Conservation (phyloP, 371 early-diverging fungal genomes). For the Circinella umbellata region DNA sequence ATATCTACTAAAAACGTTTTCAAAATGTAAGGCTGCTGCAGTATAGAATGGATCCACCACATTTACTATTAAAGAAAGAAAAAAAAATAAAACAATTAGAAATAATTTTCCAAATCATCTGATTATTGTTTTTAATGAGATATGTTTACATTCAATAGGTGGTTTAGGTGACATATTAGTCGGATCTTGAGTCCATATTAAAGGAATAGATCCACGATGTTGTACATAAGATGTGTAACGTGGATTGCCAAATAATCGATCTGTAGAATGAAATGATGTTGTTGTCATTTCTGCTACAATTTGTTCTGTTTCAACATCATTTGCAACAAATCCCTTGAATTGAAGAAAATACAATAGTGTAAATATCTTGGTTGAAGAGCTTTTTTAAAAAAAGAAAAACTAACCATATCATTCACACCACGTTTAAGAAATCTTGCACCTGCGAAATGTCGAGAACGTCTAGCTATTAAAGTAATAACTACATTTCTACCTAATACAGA, state of each 20-base stretch:
- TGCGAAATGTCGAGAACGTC: constrained; percentile 93
- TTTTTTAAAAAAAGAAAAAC: background rate
- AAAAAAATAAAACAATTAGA: background rate
- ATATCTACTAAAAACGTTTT: constrained; percentile 87
- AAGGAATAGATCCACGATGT: constrained; percentile 95
- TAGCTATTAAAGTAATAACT: constrained; percentile 91
- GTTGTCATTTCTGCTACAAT: constrained; percentile 91
- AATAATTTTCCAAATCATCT: too few species aligned
- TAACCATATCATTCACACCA: constrained; percentile 88
- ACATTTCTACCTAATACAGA: constrained; percentile 86
- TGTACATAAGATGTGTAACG: constrained; percentile 93
- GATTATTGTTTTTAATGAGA: background rate
- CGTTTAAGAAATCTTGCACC: constrained; percentile 97
- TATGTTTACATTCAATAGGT: constrained; percentile 77
- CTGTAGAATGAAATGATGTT: constrained; percentile 76
- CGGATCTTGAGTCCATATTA: constrained; percentile 94
- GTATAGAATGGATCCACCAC: constrained; percentile 92
- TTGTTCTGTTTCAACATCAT: constrained; percentile 99
- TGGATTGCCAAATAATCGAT: constrained; percentile 67
- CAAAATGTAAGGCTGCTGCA: constrained; percentile 92
- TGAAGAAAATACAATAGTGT: background rate
- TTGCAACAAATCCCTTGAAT: constrained; percentile 90
- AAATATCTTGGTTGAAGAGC: background rate
- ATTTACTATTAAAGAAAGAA: constrained; percentile 55
- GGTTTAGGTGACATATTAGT: constrained; percentile 95